Percentiles rank a stretch among this genome's conserved stretches.
Evolutionary conservation across 257 asterid species (phyloP).

Genomic region (Paraleonurus japonicus): DNA sequence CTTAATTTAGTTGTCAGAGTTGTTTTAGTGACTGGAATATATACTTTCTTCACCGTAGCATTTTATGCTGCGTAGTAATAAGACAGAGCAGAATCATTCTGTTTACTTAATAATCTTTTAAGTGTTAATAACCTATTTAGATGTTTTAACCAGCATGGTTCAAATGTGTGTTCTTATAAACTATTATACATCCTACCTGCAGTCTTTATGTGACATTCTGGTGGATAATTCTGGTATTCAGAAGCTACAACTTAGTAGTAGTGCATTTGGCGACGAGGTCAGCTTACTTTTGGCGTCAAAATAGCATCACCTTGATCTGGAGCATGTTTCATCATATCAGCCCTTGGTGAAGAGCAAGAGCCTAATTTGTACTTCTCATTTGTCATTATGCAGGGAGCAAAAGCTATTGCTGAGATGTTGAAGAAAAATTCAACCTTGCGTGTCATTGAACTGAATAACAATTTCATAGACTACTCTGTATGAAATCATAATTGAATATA

Average conservation of each 20-base stretch:
- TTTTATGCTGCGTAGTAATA: not conserved
- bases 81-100: not conserved
- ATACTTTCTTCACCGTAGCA: not conserved
- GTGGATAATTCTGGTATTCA: conserved; percentile 73
- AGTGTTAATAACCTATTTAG: not conserved
- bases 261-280: conserved; percentile 94
- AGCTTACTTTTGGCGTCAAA: conserved; percentile 29
- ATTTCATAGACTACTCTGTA: conserved; percentile 95
- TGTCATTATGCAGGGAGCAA: conserved; percentile 72
- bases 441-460: conserved; percentile 82
- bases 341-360: conserved; percentile 8
- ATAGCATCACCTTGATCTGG: conserved; percentile 2
- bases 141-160: conserved; percentile 10
- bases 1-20: conserved; percentile 5
- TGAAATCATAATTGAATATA: conserved; percentile 31
- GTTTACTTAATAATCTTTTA: not conserved
- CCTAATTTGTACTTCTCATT: conserved; percentile 21
- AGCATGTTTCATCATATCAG: conserved; percentile 1
- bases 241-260: conserved; percentile 84
- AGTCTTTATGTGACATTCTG: conserved; percentile 70
- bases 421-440: conserved; percentile 90
- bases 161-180: conserved; percentile 17
- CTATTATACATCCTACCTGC: conserved; percentile 27
- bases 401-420: conserved; percentile 94
- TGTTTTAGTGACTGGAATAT: conserved; percentile 5